Conservation (phyloP, 441 rosid genomes). For the Syzygium malaccense region DNA sequence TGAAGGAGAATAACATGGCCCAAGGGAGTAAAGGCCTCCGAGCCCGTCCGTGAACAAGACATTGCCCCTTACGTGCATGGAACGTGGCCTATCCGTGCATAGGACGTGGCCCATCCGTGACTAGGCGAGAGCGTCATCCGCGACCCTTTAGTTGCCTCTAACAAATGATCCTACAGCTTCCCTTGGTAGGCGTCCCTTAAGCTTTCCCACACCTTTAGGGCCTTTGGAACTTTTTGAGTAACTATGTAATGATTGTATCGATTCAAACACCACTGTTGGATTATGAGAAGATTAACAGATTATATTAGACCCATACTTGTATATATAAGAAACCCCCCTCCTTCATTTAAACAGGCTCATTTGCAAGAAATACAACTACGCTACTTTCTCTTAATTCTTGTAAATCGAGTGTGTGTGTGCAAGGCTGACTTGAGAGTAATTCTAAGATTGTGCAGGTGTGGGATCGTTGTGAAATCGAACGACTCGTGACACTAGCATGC, state of each 20-base stretch:
- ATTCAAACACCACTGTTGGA: no score
- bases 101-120: not conserved
- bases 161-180: no score
- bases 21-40: not conserved
- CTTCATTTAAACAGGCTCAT: no score
- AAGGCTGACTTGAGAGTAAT: no score
- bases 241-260: not conserved
- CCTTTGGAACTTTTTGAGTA: no score
- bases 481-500: no score
- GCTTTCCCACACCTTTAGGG: accelerated
- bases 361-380: no score
- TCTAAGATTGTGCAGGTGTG: no score
- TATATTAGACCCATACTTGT: not conserved
- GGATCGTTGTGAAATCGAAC: no score
- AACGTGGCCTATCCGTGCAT: not conserved
- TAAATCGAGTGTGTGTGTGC: no score
- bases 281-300: no score
- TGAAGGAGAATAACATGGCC: not conserved
- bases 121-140: not conserved
- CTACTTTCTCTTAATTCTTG: no score
- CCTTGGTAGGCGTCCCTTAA: not conserved
- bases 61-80: not conserved
- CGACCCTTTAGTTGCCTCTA: not conserved
- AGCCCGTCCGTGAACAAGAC: not conserved
- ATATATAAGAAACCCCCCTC: not conserved